Evolutionary conservation across 2,329 filamentous ascomycete genomes (phyloP), one percentile per base, ranked within the genome.

Genomic region (Ophiocordyceps unilateralis): DNA sequence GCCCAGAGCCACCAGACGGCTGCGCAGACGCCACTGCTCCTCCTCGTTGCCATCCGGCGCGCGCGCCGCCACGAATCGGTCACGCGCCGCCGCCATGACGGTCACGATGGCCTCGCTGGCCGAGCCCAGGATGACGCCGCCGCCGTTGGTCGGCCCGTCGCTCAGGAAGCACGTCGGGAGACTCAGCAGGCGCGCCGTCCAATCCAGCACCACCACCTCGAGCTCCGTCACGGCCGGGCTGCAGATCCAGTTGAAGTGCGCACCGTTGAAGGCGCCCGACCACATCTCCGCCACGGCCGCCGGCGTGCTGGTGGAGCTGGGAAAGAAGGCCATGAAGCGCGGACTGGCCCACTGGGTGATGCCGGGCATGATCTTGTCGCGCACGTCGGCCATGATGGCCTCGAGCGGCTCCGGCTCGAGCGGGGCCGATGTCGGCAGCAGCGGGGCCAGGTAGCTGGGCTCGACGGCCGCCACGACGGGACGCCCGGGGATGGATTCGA

Each of bases 231-330:
- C 81, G 7, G 83, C 87, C 1, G 89, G 89, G 6, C 81, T 87
- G 63, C 89, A 95, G 49, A 95, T 78, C 89, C 89, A 96, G 63
- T 96, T 96, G 70, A 96, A 96, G 34, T 86, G 86, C 1, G 89
- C 86, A 15, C 84, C 84, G 12, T 79, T 91, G 63, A 95, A 88
- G 7, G 86, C 82, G 5, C 84, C 80, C 38, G 78, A 85, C 68
- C 94, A 96, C 67, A 96, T 78, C 63, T 96, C 89, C 19, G 86
- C 89, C 11, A 96, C 72, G 59, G 94, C 89, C 23, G 79, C 76
- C 0, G 89, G 87, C 57, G 81, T 95, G 30, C 81, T 84, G 43
- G 80, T 78, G 21, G 76, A 78, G 41, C 85, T 85, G 1, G 89
- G 83, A 63, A 91, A 96, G 69, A 93, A 96, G 39, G 89, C 89